Evolutionary conservation across 108 stramenopile species (phyloP), one percentile per base, ranked within the genome.

Genomic region (Seminavis robusta): DNA sequence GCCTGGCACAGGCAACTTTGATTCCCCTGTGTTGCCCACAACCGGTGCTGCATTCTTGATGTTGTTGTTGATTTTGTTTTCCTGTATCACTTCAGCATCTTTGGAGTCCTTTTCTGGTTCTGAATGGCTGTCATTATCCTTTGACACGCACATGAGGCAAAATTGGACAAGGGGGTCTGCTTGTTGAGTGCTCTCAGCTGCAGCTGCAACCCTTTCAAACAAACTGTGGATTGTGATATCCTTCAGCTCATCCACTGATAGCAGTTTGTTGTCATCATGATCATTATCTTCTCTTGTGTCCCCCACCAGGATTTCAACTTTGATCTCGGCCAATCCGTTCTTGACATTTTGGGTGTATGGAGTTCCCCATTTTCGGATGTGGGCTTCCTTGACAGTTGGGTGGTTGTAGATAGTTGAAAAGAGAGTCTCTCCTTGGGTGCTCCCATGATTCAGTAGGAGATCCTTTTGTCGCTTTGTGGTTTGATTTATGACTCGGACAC

Each of bases 311-410:
- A 42, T 9, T 9, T 42, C 21, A 21, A 42, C 44, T 21, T 37
- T 46, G 21, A 69, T 54, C 30, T 69, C 67, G 17, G 53, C 25
- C 1, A 15, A 36, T 8, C 38, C 40, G 8, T 41, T 48, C 8
- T 56, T 47, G 25, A 70, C 69, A 34, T 47, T 31, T 16, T 46
- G 47, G 3, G 53, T 47, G 62, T 29, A 11, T 61, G 33, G 10
- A 61, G 38, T 16, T 10, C 41, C 33, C 61, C 60, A 70, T 33
- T 61, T 70, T 19, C 69, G 69, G 47, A 70, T 41, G 33, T 70
- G 59, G 28, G 59, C 59, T n/a, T 47, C 48, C 31, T 57, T 62
- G 2, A 70, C 39, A 8, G 26, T 23, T 17, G 44, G 26, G 32
- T 56, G 37, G 2, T 56, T 27, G 30, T 70, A 70, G 7, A 70